These are phyloP conservation scores for Xerocomellus dryophilus DNA, from an alignment of 768 basidiomycete genomes.

Conservation along the genomic window DNA sequence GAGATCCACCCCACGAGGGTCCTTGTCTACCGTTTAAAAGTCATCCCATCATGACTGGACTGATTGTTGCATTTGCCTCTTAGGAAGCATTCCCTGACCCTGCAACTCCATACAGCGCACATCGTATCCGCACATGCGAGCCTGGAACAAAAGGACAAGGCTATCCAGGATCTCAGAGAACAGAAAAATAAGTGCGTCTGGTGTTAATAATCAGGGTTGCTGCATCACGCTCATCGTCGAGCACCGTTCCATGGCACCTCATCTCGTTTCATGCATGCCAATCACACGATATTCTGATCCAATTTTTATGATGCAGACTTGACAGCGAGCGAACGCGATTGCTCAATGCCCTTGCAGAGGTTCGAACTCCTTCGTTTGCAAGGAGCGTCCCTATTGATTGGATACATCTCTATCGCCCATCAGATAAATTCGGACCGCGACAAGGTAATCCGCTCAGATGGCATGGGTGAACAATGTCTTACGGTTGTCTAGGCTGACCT, in stretches of 20 bases:
- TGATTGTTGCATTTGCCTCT: slow-evolving; percentile 7
- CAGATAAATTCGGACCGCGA: slow-evolving; percentile 83
- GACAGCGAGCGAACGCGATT: slow-evolving; percentile 74
- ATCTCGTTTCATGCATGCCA: neutral
- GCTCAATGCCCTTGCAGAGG: slow-evolving; percentile 67
- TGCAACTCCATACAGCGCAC: slow-evolving; percentile 85
- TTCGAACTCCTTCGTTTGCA: slow-evolving; percentile 31
- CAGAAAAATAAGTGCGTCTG: slow-evolving; percentile 75
- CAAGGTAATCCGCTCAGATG: slow-evolving; percentile 40
- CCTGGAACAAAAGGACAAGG: slow-evolving; percentile 72
- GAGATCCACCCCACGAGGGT: neutral
- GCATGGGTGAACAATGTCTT: slow-evolving; percentile 5
- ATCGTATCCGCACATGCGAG: slow-evolving; percentile 80
- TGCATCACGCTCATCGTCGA: neutral
- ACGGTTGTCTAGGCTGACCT: slow-evolving; percentile 53
- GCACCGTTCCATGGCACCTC: neutral
- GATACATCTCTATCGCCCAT: neutral
- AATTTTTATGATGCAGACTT: slow-evolving; percentile 42
- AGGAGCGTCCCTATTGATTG: slow-evolving; percentile 10
- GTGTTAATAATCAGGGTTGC: slow-evolving; percentile 1
- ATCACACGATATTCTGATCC: slow-evolving; percentile 16
- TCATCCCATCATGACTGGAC: slow-evolving; percentile 2
- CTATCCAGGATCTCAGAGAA: slow-evolving; percentile 77
- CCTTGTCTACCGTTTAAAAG: neutral
- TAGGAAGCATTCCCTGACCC: slow-evolving; percentile 80